Percentiles rank a stretch among this genome's conserved stretches.
These are phyloP conservation scores for Secale cereale DNA, from an alignment of 176 grass and related monocot species.

Conservation along the genomic window DNA sequence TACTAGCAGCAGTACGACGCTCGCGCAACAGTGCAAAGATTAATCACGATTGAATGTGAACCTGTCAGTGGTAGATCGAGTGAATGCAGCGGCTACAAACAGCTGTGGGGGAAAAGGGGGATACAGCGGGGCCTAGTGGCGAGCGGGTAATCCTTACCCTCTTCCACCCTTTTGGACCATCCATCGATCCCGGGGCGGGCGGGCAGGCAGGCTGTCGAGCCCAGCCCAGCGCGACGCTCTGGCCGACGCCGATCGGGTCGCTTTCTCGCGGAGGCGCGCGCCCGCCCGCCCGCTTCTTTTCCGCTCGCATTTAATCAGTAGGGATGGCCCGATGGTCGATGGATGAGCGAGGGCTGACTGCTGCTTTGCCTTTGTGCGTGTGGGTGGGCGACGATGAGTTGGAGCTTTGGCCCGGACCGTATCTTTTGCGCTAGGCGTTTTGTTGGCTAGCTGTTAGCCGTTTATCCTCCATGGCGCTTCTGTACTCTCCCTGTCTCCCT, in stretches of 20 bases:
- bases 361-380: not conserved
- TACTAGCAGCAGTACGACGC: not conserved
- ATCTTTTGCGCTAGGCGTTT: not conserved
- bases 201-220: not conserved
- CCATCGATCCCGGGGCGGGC: conserved; percentile 29
- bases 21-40: not conserved
- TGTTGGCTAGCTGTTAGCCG: not conserved
- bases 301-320: not conserved
- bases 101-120: not conserved
- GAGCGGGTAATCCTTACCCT: conserved; percentile 5
- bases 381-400: not conserved
- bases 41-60: not conserved
- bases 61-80: not conserved
- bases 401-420: not conserved
- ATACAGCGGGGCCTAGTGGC: not conserved
- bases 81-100: not conserved
- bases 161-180: conserved; percentile 35
- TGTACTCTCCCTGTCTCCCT: not conserved
- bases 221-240: not conserved
- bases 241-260: not conserved
- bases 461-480: not conserved
- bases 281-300: not conserved
- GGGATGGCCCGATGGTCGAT: not conserved
- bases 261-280: conserved; percentile 7
- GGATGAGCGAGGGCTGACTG: not conserved